Base-by-base conservation (phyloP, 306 rosid species). In the Delonix regia region DNA sequence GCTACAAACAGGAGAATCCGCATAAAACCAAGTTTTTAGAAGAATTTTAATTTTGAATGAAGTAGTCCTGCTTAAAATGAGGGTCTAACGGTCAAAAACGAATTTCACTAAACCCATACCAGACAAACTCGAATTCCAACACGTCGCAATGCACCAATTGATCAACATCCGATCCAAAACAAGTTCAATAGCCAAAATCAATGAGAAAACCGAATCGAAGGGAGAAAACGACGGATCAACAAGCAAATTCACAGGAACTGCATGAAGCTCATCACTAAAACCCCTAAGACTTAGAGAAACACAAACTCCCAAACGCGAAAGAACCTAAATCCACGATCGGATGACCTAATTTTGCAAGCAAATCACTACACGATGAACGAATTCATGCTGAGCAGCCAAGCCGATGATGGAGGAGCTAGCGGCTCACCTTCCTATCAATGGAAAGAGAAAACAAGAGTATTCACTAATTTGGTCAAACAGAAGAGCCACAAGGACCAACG, bases 171-270 rank as follows among this genome's bases (percentile, higher is more conserved):
- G 64, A 81, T 79, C 82, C 69, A 69, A 65, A 69, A 63, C 66
- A 71, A 76, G 61, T 49, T 71, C 73, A 80, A 75, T 57, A 69
- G 74, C 78, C 22, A 69, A 86, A 80, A 69, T 53, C 69, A 77
- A 81, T 34, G 82, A 53, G 24, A 69, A 15, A 80, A 60, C 22
- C 74, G 83, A 86, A 84, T 80, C 74, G 36, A 82, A 34, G 47
- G 56, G 41, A 25, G 74, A 69, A 81, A 80, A 73, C 81, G 74
- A 80, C 83, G 90, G 96, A 96, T 93, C 98, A 88, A 87, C 76
- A 62, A 81, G 82, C 84, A 67, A 87, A 82, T 75, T 89, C 72
- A 24, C 47, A 64, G 34, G 66, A 83, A 78, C 44, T 56, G 49
- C 70, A 74, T 25, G 60, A 80, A 86, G 78, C 80, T 45, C 82